Conservation (phyloP, 768 basidiomycete genomes). For the Austroboletus festivus region DNA sequence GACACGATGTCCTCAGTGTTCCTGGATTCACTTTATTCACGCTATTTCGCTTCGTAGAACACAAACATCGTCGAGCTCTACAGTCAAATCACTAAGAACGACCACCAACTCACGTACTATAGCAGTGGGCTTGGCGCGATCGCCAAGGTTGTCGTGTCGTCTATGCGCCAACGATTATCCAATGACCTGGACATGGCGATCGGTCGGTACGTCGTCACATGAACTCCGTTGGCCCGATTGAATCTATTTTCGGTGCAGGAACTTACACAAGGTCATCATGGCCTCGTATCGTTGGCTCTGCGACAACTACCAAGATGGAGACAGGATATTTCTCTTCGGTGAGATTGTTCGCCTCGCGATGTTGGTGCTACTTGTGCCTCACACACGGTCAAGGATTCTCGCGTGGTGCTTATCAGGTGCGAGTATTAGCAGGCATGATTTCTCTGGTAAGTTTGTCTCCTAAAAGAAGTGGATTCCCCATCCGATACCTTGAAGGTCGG, state of each 20-base stretch:
- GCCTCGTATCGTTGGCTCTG: slow-evolving; percentile 41
- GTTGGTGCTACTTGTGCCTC: neutral
- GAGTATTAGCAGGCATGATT: slow-evolving; percentile 44
- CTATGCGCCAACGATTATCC: slow-evolving; percentile 19
- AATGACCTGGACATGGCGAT: slow-evolving; percentile 35
- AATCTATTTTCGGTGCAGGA: slow-evolving; percentile 23
- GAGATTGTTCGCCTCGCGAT: neutral
- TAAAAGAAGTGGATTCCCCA: neutral
- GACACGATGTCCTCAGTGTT: neutral
- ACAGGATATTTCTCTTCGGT: slow-evolving; percentile 43
- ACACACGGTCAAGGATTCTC: slow-evolving; percentile 37
- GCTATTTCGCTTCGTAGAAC: slow-evolving; percentile 27
- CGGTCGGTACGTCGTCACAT: slow-evolving; percentile 30
- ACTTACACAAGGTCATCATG: slow-evolving; percentile 34
- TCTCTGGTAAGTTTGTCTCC: slow-evolving; percentile 26
- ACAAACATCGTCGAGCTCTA: slow-evolving; percentile 42
- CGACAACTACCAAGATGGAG: slow-evolving; percentile 37
- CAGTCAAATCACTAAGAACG: slow-evolving; percentile 33
- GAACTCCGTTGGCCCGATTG: neutral
- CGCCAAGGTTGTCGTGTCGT: slow-evolving; percentile 22
- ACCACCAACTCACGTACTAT: slow-evolving; percentile 38
- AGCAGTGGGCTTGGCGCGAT: slow-evolving; percentile 40
- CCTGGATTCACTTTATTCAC: neutral
- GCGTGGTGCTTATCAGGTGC: slow-evolving; percentile 47
- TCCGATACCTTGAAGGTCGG: slow-evolving; percentile 33